phyloP scores from a whole-genome alignment of 73 alveolate genomes.

The Symbiodinium pilosum region DNA sequence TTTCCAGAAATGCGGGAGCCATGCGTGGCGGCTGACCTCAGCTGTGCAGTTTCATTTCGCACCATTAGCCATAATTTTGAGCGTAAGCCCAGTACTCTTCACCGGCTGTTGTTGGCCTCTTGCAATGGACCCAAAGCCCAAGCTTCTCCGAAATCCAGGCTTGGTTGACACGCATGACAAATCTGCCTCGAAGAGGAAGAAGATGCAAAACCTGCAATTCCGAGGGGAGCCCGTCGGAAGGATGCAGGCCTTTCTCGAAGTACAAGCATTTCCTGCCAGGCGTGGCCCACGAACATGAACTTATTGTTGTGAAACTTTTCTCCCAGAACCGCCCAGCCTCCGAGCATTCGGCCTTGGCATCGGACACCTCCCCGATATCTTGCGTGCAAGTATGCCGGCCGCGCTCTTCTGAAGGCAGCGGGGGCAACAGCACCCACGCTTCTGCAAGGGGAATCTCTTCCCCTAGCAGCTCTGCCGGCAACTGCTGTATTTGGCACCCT shows the following conservation, averaged over 20 bases:
- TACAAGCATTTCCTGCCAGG: neutral
- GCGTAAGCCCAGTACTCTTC: neutral
- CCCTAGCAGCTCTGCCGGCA: conserved; percentile 51
- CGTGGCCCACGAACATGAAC: neutral
- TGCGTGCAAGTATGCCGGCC: neutral
- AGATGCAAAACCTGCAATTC: neutral
- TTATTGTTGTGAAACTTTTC: no score
- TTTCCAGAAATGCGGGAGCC: conserved; percentile 26
- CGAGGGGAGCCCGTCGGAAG: neutral
- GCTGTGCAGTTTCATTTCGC: no score
- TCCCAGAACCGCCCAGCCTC: no score
- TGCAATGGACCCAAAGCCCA: neutral
- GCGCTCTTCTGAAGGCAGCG: neutral
- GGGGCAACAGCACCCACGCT: neutral
- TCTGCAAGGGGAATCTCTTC: neutral
- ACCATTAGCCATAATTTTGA: no score
- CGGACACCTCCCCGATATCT: no score
- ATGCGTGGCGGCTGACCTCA: conserved; percentile 34
- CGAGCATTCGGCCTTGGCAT: no score
- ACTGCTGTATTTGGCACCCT: neutral
- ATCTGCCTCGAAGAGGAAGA: neutral
- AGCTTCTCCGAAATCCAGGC: neutral
- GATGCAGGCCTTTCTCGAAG: neutral
- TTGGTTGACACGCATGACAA: neutral
- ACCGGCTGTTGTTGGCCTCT: neutral